Evolutionary conservation across 352 stramenopile genomes (phyloP).

Genomic region (Pythium aristosporum): DNA sequence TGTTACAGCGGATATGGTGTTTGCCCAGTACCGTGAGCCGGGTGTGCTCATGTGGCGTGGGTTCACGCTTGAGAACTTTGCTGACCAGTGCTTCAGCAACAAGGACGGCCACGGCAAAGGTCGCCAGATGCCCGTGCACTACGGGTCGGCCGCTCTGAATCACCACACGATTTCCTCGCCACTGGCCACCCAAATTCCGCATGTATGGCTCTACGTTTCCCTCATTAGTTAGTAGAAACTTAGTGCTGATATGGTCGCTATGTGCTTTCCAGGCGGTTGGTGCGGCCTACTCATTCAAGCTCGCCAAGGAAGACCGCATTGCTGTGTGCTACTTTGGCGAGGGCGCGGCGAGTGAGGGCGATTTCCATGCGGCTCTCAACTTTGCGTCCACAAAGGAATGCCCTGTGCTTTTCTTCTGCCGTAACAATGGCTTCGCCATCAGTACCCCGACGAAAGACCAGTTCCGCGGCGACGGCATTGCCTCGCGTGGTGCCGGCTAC

Average conservation of each 20-base stretch:
- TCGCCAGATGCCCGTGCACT: constrained; percentile 99
- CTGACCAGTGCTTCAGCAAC: constrained; percentile 97
- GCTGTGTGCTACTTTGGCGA: constrained; percentile 97
- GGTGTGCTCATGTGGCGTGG: constrained; percentile 98
- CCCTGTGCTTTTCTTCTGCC: constrained; percentile 97
- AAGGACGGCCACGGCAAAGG: constrained; percentile 94
- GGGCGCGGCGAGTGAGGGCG: constrained; percentile 94
- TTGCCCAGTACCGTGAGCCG: constrained; percentile 97
- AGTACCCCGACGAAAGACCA: constrained; percentile 95
- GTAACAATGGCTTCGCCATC: constrained; percentile 99
- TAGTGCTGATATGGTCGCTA: not conserved
- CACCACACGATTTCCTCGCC: constrained; percentile 98
- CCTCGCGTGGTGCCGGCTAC: constrained; percentile 92
- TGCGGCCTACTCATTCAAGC: constrained; percentile 95
- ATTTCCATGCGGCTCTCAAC: constrained; percentile 97
- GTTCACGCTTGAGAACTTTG: constrained; percentile 97
- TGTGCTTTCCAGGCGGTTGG: constrained; percentile 85
- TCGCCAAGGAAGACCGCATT: constrained; percentile 91
- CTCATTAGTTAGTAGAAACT: not conserved
- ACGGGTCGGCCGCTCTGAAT: constrained; percentile 93
- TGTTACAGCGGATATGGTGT: constrained; percentile 88
- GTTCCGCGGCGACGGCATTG: constrained; percentile 97
- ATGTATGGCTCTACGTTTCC: constrained; percentile 33
- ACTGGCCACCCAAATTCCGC: constrained; percentile 97
- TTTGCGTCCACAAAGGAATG: constrained; percentile 95